Evolutionary conservation across 139 green algal species (phyloP).

Genomic region (Tetradesmus obliquus): DNA sequence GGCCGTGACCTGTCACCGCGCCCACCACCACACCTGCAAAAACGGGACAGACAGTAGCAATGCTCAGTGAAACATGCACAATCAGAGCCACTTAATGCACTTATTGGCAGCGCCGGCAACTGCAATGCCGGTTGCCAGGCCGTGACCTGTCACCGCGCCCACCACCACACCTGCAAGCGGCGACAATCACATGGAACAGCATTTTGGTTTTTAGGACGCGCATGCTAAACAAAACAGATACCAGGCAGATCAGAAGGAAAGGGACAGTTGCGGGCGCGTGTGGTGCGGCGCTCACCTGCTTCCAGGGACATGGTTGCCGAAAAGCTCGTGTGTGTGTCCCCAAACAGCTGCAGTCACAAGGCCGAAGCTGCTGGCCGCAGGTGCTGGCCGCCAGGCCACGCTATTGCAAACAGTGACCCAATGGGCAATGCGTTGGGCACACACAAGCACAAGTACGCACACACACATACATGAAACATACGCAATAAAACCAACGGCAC

Average conservation of each 20-base stretch:
- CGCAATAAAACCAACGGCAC: too few species aligned
- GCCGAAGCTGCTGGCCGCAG: conserved; percentile 82
- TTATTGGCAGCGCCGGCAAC: conserved; percentile 64
- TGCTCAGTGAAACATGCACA: not conserved
- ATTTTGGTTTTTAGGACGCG: too few species aligned
- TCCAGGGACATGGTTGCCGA: conserved; percentile 95
- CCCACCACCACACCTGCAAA: conserved; percentile 74
- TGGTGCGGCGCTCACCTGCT: conserved; percentile 51
- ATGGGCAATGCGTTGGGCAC: too few species aligned
- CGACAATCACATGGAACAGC: conserved; percentile 46
- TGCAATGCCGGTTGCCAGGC: conserved; percentile 85
- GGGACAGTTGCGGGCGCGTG: too few species aligned
- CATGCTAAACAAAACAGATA: too few species aligned
- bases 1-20: conserved; percentile 86
- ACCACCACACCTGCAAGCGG: conserved; percentile 72
- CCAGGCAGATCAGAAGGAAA: too few species aligned
- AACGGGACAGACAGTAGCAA: not conserved
- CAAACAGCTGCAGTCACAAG: conserved; percentile 99
- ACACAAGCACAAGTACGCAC: too few species aligned
- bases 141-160: conserved; percentile 78
- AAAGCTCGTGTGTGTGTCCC: conserved; percentile 99
- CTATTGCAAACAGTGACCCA: too few species aligned
- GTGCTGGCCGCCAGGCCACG: too few species aligned
- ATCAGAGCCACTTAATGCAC: too few species aligned
- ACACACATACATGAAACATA: not conserved